Percentiles rank a stretch among this genome's conserved stretches.
phyloP scores from a whole-genome alignment of 257 asterid genomes.

The Mitragyna speciosa region DNA sequence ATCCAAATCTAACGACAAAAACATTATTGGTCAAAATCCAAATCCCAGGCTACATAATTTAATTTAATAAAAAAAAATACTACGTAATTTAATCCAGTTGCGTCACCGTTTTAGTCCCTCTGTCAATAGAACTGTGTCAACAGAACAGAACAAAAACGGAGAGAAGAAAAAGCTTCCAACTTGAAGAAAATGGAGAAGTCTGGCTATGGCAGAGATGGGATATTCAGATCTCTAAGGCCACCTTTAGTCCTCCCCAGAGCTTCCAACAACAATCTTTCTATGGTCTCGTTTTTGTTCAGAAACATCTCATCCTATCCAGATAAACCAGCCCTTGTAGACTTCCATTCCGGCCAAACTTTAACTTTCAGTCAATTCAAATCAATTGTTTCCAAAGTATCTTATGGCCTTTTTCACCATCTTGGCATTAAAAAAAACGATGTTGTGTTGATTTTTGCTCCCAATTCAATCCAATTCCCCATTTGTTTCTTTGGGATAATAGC shows the following conservation, averaged over 20 bases:
- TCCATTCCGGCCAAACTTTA: slow-evolving; percentile 47
- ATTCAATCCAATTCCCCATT: slow-evolving; percentile 60
- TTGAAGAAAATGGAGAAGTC: slow-evolving; percentile 73
- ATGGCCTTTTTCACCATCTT: slow-evolving; percentile 54
- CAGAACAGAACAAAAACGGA: no score
- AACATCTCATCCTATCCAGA: slow-evolving; percentile 60
- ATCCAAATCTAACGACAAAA: no score
- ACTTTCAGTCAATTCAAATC: slow-evolving; percentile 58
- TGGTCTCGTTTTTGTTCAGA: slow-evolving; percentile 76
- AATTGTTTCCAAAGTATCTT: slow-evolving; percentile 48
- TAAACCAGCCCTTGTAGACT: slow-evolving; percentile 63
- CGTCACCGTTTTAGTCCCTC: no score
- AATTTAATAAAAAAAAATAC: no score
- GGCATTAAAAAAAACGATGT: slow-evolving; percentile 70
- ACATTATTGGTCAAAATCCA: no score
- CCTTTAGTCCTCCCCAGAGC: slow-evolving; percentile 48
- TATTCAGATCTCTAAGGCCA: slow-evolving; percentile 73
- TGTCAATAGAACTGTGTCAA: no score
- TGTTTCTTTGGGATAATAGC: slow-evolving; percentile 60
- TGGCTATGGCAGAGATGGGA: slow-evolving; percentile 89
- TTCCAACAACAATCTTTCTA: slow-evolving; percentile 47
- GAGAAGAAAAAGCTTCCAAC: not conserved
- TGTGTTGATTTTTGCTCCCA: slow-evolving; percentile 73
- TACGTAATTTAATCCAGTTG: no score
- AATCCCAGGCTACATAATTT: no score